These are phyloP conservation scores for Loxodes magnus DNA, from an alignment of 73 alveolate species.

Conservation along the genomic window DNA sequence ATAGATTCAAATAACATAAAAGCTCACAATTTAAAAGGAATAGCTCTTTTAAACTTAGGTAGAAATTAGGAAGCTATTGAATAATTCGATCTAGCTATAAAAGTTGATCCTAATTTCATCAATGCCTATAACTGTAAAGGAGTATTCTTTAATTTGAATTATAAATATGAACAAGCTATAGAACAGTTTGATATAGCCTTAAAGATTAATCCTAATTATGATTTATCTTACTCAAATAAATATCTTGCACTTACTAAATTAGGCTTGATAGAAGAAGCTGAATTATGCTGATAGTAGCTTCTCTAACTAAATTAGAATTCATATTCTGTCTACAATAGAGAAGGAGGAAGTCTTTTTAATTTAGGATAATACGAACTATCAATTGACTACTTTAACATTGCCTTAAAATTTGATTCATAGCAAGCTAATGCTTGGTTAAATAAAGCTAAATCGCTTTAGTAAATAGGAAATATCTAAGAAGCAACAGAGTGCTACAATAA, in stretches of 20 bases:
- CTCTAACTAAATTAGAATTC: not conserved
- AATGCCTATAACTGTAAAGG: not conserved
- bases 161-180: not conserved
- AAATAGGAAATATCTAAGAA: not conserved
- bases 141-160: not conserved
- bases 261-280: not conserved
- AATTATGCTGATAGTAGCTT: not conserved
- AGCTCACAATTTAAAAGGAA: not conserved
- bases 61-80: not conserved
- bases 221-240: not conserved
- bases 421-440: not conserved
- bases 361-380: not conserved
- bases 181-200: not conserved
- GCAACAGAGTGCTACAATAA: not conserved
- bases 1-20: not conserved
- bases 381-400: not conserved
- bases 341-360: not conserved
- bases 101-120: not conserved
- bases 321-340: not conserved
- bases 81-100: not conserved
- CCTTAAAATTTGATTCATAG: not conserved
- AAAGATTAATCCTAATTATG: not conserved
- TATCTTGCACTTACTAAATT: not conserved
- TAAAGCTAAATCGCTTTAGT: not conserved
- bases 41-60: constrained; percentile 1